Percentiles rank a stretch among this genome's conserved stretches.
These are phyloP conservation scores for Sugiyamaella xylanicola DNA, from an alignment of 1,139 yeast species.

Conservation along the genomic window DNA sequence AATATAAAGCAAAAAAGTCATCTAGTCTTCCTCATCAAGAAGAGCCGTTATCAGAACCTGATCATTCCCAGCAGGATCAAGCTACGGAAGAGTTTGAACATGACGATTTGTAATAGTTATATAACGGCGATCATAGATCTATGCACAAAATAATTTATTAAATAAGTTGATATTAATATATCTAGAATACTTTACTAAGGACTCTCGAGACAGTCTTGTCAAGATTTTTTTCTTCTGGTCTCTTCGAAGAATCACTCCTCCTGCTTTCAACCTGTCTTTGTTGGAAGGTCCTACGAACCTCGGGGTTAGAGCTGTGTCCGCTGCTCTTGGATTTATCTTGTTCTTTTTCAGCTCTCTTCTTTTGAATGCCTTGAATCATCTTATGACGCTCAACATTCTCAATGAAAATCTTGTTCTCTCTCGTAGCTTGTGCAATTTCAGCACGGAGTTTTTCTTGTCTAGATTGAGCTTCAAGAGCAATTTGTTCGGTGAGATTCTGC, in stretches of 20 bases:
- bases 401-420: constrained; percentile 79
- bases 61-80: constrained; percentile 15
- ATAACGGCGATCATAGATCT: no score
- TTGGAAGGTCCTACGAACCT: constrained; percentile 36
- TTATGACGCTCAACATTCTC: constrained; percentile 84
- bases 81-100: constrained; percentile 35
- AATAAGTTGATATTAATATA: constrained; percentile 6
- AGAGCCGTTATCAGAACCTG: constrained; percentile 7
- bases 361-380: constrained; percentile 53
- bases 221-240: constrained; percentile 21
- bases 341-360: constrained; percentile 30
- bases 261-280: constrained; percentile 37
- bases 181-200: constrained; percentile 31
- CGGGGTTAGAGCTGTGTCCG: constrained; percentile 16
- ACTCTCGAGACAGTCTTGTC: constrained; percentile 28
- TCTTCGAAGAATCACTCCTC: constrained; percentile 26
- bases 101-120: constrained; percentile 41
- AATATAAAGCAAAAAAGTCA: constrained; percentile 20
- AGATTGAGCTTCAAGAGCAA: constrained; percentile 85
- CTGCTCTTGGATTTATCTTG: not conserved
- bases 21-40: not conserved
- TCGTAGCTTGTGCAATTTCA: constrained; percentile 86
- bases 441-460: constrained; percentile 85
- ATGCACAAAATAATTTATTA: constrained; percentile 15
- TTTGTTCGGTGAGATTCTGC: constrained; percentile 92